phyloP scores from a whole-genome alignment of 352 stramenopile genomes.

The Globisporangium alternatum region DNA sequence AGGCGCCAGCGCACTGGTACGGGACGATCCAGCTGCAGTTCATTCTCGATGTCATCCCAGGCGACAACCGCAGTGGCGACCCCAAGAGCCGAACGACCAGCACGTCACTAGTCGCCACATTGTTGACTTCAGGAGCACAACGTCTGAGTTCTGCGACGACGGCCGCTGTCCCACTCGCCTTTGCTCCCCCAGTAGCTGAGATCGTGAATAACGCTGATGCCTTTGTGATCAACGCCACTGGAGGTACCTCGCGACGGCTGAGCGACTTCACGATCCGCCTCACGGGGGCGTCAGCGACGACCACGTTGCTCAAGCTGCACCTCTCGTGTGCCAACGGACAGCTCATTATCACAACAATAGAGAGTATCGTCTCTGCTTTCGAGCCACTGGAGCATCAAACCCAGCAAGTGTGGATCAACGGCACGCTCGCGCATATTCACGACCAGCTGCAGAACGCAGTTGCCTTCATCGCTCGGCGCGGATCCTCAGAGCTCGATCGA shows the following conservation, averaged over 20 bases:
- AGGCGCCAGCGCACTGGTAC: slow-evolving; percentile 5
- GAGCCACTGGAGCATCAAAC: no score
- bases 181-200: not conserved
- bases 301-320: slow-evolving; percentile 12
- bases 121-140: not conserved
- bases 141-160: not conserved
- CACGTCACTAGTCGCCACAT: not conserved
- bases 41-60: not conserved
- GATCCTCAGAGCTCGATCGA: slow-evolving; percentile 5
- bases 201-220: not conserved
- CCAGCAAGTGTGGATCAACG: slow-evolving; percentile 24
- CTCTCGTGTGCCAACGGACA: slow-evolving; percentile 9
- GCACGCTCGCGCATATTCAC: slow-evolving; percentile 20
- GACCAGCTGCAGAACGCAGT: slow-evolving; percentile 5
- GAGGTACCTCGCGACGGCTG: slow-evolving; percentile 1
- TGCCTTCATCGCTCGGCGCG: slow-evolving; percentile 1
- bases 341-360: not conserved
- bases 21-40: slow-evolving; percentile 12
- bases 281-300: not conserved
- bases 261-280: slow-evolving; percentile 9
- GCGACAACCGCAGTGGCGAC: not conserved
- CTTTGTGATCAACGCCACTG: slow-evolving; percentile 1
- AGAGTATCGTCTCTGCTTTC: not conserved
- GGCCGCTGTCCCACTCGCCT: not conserved
- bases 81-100: not conserved